phyloP scores from a whole-genome alignment of 2,329 filamentous ascomycete genomes.

The Epichloe amarillans region DNA sequence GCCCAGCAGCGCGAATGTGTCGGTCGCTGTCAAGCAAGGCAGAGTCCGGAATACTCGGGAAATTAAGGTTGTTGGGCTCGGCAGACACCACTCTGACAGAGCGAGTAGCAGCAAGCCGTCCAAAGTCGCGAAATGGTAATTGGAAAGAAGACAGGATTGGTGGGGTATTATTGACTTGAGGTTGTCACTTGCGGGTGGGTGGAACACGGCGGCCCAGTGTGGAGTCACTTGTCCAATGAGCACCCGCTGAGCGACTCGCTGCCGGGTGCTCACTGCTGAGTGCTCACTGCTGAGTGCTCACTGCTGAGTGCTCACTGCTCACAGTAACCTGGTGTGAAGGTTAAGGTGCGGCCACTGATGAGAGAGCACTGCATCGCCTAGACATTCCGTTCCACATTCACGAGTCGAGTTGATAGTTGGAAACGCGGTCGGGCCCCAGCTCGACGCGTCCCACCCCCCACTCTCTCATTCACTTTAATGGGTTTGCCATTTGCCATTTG shows the following conservation, averaged over 20 bases:
- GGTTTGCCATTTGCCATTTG: not conserved
- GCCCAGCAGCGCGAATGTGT: not conserved
- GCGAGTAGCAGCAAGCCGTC: not conserved
- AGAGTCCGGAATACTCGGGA: not conserved
- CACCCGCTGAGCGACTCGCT: constrained; percentile 6
- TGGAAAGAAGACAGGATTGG: constrained; percentile 1
- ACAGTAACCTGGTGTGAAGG: too few species aligned
- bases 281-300: not conserved
- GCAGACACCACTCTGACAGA: not conserved
- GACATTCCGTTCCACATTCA: too few species aligned
- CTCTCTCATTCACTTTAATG: not conserved
- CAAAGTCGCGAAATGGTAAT: not conserved
- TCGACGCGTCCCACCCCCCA: constrained; percentile 3
- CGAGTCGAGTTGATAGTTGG: not conserved
- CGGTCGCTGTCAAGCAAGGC: not conserved
- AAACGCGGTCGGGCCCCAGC: not conserved
- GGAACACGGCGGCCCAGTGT: too few species aligned
- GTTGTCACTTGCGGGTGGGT: not conserved
- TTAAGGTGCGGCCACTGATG: too few species aligned
- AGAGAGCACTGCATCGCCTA: too few species aligned
- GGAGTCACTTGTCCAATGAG: not conserved
- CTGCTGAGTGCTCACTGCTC: too few species aligned
- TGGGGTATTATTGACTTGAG: not conserved
- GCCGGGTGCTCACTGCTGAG: not conserved
- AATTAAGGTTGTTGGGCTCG: not conserved